These are phyloP conservation scores for Pichia norvegensis DNA, from an alignment of 1,139 yeast species.

Conservation along the genomic window DNA sequence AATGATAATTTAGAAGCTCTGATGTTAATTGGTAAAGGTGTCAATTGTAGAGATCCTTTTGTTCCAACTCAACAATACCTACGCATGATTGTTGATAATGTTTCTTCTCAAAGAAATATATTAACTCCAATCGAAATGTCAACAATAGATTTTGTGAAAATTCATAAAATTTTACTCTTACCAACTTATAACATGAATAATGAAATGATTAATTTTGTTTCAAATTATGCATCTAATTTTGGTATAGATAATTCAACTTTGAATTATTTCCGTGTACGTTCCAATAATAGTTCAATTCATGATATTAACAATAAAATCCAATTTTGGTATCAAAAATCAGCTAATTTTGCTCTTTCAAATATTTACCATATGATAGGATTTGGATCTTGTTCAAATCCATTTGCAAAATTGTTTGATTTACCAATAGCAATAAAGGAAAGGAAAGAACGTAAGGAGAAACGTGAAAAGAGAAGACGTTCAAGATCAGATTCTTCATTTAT, in stretches of 20 bases:
- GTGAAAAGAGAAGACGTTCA: slow-evolving; percentile 36
- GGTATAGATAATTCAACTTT: slow-evolving; percentile 63
- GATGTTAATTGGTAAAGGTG: slow-evolving; percentile 70
- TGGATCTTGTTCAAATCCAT: slow-evolving; percentile 68
- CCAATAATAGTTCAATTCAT: slow-evolving; percentile 35
- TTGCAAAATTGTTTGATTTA: slow-evolving; percentile 61
- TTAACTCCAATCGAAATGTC: slow-evolving; percentile 50
- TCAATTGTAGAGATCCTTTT: slow-evolving; percentile 71
- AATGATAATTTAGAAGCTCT: slow-evolving; percentile 73
- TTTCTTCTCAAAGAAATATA: slow-evolving; percentile 63
- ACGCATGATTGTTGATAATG: slow-evolving; percentile 68
- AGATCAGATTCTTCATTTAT: slow-evolving; percentile 21
- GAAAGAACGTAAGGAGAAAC: slow-evolving; percentile 61
- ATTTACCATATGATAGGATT: slow-evolving; percentile 68
- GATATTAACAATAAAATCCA: slow-evolving; percentile 42
- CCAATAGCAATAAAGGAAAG: slow-evolving; percentile 67
- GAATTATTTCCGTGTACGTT: slow-evolving; percentile 46
- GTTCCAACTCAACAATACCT: slow-evolving; percentile 74
- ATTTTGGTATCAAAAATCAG: slow-evolving; percentile 70
- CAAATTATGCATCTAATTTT: slow-evolving; percentile 61
- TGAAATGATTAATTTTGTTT: slow-evolving; percentile 56
- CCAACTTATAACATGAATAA: slow-evolving; percentile 40
- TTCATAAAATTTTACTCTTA: slow-evolving; percentile 49
- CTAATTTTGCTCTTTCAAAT: slow-evolving; percentile 67
- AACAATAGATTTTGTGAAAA: slow-evolving; percentile 57